A percentile compares a stretch with the other conserved stretches of the same genome.
Conservation (phyloP, 179 eudicot species). For the Beta corolliflora region DNA sequence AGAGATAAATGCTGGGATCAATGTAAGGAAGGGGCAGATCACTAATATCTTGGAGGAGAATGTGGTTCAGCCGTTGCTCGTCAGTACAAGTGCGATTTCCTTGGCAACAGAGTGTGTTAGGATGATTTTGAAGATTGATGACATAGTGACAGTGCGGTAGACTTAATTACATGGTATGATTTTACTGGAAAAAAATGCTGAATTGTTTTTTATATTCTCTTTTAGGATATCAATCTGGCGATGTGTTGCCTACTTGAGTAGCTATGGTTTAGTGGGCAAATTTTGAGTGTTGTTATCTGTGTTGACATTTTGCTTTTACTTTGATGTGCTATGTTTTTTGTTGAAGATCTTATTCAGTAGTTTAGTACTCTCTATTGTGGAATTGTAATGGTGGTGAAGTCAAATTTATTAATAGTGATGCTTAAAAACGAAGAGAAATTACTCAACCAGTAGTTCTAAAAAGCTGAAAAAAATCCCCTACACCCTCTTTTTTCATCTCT, state of each 20-base stretch:
- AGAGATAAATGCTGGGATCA: constrained; percentile 94
- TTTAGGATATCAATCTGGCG: constrained; percentile 21
- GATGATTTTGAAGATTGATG: constrained; percentile 99
- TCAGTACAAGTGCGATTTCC: constrained; percentile 88
- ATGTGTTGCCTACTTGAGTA: constrained; percentile 4
- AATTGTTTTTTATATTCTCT: not conserved
- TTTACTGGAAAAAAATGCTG: not conserved
- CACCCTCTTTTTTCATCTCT: too few species aligned
- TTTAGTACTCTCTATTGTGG: not conserved
- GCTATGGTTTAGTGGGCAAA: constrained; percentile 15
- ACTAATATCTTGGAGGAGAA: constrained; percentile 95
- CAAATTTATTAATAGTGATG: not conserved
- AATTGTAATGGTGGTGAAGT: not conserved
- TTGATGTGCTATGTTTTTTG: constrained; percentile 11
- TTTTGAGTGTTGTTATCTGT: constrained; percentile 22
- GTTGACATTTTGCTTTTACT: not conserved
- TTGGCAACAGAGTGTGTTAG: constrained; percentile 92
- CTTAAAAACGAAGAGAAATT: not conserved
- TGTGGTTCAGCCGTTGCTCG: constrained; percentile 95
- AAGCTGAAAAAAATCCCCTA: too few species aligned
- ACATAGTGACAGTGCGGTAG: constrained; percentile 96
- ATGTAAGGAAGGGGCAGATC: constrained; percentile 98
- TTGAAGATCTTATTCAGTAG: not conserved
- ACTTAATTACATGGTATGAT: constrained; percentile 13
- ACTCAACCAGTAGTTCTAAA: too few species aligned